Evolutionary conservation across 768 basidiomycete genomes (phyloP), one percentile per base, ranked within the genome.

Genomic region (Tricholoma matsutake): DNA sequence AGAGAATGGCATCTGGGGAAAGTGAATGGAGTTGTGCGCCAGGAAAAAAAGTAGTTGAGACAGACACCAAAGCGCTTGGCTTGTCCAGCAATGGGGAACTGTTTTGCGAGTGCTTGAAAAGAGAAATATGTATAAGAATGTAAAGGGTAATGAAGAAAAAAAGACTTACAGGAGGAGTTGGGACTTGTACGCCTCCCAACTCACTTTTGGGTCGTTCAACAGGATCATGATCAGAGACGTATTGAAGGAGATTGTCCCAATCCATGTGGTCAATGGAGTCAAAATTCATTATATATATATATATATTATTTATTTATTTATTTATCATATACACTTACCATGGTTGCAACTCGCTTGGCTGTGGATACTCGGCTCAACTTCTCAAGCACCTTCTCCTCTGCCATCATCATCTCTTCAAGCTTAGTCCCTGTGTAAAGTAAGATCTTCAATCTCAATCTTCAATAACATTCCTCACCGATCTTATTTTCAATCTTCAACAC

Each of bases 271-370:
- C 0, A 14, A 28, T 13, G 25, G 10, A n/a, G 14, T 16, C 1
- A 4, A 7, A 32, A 16, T n/a, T n/a, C n/a, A n/a, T n/a, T n/a
- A n/a, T n/a, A n/a, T 47, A 43, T n/a, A 1, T 31, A 8, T 5
- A n/a, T 52, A n/a, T n/a, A n/a, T n/a, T n/a, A 13, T 7, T 25
- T 13, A 16, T 43, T 54, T 64, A 66, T 62, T 43, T 68, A 37
- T 13, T 13, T n/a, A n/a, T n/a, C n/a, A n/a, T n/a, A n/a, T n/a
- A n/a, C n/a, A n/a, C n/a, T n/a, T n/a, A n/a, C n/a, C n/a, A n/a
- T n/a, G n/a, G n/a, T n/a, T 1, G 97, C 96, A 51, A 96, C 75
- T 29, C 97, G 85, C 72, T 97, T 95, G 1, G 96, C 96, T 0
- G 90, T 92, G 8, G 91, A 92, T n/a, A 99, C 95, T 4, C 77